Percentiles rank a stretch among this genome's conserved stretches.
These are phyloP conservation scores for Ramalina intermedia DNA, from an alignment of 495 filamentous ascomycete species.

Conservation along the genomic window DNA sequence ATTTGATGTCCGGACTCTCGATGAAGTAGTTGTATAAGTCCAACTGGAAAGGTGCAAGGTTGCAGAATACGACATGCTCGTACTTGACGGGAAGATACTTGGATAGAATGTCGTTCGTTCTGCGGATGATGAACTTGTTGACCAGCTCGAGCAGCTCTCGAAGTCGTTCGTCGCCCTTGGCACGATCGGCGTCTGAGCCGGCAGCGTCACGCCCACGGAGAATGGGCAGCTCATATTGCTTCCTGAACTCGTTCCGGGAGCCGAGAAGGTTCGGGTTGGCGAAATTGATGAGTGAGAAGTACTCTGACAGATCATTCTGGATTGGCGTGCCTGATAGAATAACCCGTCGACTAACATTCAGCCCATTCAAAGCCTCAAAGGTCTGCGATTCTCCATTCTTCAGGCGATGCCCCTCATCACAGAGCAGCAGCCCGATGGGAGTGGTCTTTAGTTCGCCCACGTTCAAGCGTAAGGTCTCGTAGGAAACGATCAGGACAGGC, in stretches of 20 bases:
- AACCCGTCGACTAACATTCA: slow-evolving; percentile 82
- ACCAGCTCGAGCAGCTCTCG: slow-evolving; percentile 68
- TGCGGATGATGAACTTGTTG: slow-evolving; percentile 97
- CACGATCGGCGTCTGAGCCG: slow-evolving; percentile 67
- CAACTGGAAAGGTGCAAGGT: slow-evolving; percentile 80
- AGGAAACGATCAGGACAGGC: slow-evolving; percentile 98
- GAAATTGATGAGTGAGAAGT: slow-evolving; percentile 92
- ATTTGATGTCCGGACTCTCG: slow-evolving; percentile 86
- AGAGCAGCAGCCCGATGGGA: slow-evolving; percentile 86
- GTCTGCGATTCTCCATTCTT: slow-evolving; percentile 97
- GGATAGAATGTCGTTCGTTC: slow-evolving; percentile 94
- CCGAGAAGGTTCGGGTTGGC: slow-evolving; percentile 90
- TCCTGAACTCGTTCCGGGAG: slow-evolving; percentile 81
- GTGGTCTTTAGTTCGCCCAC: slow-evolving; percentile 75
- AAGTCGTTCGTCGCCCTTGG: slow-evolving; percentile 74
- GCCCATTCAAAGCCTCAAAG: slow-evolving; percentile 73
- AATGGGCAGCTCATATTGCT: slow-evolving; percentile 87
- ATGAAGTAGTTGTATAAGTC: slow-evolving; percentile 95
- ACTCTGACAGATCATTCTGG: slow-evolving; percentile 95
- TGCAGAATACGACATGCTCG: slow-evolving; percentile 99
- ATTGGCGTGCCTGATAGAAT: slow-evolving; percentile 96
- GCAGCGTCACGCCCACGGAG: slow-evolving; percentile 83
- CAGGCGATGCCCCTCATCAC: slow-evolving; percentile 94
- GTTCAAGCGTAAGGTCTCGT: slow-evolving; percentile 87
- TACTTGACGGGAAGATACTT: slow-evolving; percentile 99